Conservation (phyloP, 2,329 filamentous ascomycete species). For the Aureobasidium sp. region DNA sequence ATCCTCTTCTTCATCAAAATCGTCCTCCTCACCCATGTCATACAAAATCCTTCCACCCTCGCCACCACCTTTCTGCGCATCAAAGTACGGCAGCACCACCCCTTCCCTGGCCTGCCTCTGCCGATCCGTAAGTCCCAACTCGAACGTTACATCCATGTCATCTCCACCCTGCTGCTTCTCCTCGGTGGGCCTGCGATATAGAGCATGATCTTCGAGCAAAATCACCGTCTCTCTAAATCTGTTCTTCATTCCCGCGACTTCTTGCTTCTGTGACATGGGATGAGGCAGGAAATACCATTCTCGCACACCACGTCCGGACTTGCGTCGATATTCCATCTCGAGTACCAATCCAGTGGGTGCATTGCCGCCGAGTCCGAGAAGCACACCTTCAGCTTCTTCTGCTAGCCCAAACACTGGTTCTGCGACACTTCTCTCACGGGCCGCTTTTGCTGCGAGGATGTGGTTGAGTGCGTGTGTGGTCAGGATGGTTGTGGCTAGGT, state of each 20-base stretch:
- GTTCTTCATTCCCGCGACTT: constrained; percentile 3
- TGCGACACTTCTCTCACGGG: constrained; percentile 64
- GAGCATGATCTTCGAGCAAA: constrained; percentile 69
- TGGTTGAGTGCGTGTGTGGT: constrained; percentile 67
- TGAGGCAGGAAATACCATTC: constrained; percentile 58
- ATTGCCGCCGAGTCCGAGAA: constrained; percentile 59
- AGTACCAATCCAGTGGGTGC: constrained; percentile 58
- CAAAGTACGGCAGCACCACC: constrained; percentile 90
- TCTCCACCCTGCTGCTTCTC: constrained; percentile 42
- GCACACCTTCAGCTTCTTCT: constrained; percentile 69
- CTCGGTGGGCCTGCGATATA: constrained; percentile 49
- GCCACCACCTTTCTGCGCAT: constrained; percentile 76
- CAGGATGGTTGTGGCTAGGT: constrained; percentile 84
- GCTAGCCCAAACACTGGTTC: constrained; percentile 73
- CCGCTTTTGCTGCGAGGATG: constrained; percentile 65
- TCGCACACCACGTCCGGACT: constrained; percentile 68
- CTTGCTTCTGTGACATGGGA: constrained; percentile 14
- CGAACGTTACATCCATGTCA: constrained; percentile 67
- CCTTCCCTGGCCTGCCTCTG: constrained; percentile 80
- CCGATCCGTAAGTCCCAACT: constrained; percentile 80
- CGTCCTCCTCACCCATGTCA: constrained; percentile 92
- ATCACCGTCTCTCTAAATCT: constrained; percentile 35
- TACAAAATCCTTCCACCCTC: constrained; percentile 92
- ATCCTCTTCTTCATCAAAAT: constrained; percentile 94
- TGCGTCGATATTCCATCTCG: constrained; percentile 77